A percentile compares a stretch with the other conserved stretches of the same genome.
Conservation (phyloP, 768 basidiomycete species). For the Mycena capillaripes region DNA sequence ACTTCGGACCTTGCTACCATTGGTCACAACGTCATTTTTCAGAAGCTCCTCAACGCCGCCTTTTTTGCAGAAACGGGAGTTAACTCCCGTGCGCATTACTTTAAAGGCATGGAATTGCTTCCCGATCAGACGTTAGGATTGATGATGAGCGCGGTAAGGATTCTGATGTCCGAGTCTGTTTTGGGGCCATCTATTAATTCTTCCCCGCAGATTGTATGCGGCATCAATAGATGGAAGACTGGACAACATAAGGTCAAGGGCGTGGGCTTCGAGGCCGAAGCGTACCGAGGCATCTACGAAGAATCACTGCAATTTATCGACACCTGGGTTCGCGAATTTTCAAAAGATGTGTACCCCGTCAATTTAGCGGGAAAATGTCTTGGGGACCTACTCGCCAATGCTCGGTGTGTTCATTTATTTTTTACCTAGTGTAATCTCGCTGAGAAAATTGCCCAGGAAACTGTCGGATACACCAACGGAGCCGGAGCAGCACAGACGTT, state of each 20-base stretch:
- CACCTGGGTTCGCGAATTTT: neutral
- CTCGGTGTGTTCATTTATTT: neutral
- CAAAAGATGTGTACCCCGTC: neutral
- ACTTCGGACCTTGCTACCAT: neutral
- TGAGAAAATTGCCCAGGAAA: neutral
- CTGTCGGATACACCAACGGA: neutral
- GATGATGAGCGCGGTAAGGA: neutral
- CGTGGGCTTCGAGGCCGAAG: neutral
- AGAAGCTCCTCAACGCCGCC: constrained; percentile 12
- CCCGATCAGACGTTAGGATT: neutral
- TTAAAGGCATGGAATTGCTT: neutral
- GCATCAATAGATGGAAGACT: constrained; percentile 11
- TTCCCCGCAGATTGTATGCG: neutral
- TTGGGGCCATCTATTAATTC: neutral
- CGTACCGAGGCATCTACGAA: neutral
- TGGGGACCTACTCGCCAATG: constrained; percentile 5
- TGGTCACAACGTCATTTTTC: neutral
- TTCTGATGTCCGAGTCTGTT: neutral
- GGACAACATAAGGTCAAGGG: neutral
- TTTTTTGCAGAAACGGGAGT: neutral
- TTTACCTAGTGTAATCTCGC: neutral
- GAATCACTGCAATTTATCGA: neutral
- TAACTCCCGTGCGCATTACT: neutral
- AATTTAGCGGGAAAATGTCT: neutral
- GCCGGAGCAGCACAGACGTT: neutral